These are phyloP conservation scores for Clonostachys rhizophaga DNA, from an alignment of 2,329 filamentous ascomycete species.

Conservation along the genomic window DNA sequence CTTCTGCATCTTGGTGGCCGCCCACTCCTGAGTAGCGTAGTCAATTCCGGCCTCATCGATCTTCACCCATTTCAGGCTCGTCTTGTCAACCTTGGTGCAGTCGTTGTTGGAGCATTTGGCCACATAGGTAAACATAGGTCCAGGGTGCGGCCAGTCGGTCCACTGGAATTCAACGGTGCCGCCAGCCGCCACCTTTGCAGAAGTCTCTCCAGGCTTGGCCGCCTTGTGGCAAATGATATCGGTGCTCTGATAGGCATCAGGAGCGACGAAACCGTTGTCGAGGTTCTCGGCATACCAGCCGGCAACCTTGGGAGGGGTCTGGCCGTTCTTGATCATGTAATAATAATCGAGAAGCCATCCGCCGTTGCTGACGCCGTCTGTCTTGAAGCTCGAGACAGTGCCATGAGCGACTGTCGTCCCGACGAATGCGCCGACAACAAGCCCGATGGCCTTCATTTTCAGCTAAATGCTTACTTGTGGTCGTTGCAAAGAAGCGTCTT, in stretches of 20 bases:
- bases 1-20: slow-evolving; percentile 32
- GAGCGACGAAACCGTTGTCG: slow-evolving; percentile 43
- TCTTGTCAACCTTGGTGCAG: slow-evolving; percentile 23
- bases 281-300: slow-evolving; percentile 34
- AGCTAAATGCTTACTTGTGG: no score
- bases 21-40: slow-evolving; percentile 25
- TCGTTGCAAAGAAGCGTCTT: no score
- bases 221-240: slow-evolving; percentile 41
- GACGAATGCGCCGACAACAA: slow-evolving; percentile 4
- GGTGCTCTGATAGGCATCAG: slow-evolving; percentile 22
- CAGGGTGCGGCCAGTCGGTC: slow-evolving; percentile 30
- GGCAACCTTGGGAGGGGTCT: slow-evolving; percentile 2
- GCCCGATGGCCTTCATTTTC: no score
- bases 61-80: slow-evolving; percentile 24
- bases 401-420: slow-evolving; percentile 12
- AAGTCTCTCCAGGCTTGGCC: slow-evolving; percentile 25
- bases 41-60: slow-evolving; percentile 22
- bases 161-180: slow-evolving; percentile 29
- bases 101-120: slow-evolving; percentile 30
- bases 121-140: slow-evolving; percentile 30
- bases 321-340: slow-evolving; percentile 10
- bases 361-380: slow-evolving; percentile 23
- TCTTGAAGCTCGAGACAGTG: slow-evolving; percentile 9
- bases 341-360: slow-evolving; percentile 14
- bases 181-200: slow-evolving; percentile 28